Evolutionary conservation across 371 early-diverging fungal species (phyloP).

Genomic region (Mortierella sp.): DNA sequence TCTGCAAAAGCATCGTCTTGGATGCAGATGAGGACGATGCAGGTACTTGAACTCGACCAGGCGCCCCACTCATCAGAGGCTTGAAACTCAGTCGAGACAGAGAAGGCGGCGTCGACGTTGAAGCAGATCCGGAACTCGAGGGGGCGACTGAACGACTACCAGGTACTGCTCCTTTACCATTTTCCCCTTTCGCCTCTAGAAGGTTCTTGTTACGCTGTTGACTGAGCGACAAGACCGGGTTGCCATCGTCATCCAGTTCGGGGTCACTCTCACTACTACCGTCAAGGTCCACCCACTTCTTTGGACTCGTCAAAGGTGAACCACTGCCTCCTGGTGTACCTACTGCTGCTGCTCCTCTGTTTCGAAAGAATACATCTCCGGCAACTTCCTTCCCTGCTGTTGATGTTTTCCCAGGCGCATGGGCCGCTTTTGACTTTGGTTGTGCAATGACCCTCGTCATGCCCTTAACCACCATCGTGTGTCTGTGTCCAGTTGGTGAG

Average conservation of each 20-base stretch:
- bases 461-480: conserved; percentile 31
- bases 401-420: not conserved
- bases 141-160: not conserved
- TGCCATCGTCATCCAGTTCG: conserved; percentile 19
- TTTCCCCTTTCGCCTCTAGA: conserved; percentile 18
- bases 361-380: conserved; percentile 34
- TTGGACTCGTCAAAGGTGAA: conserved; percentile 1
- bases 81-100: not conserved
- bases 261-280: conserved; percentile 20
- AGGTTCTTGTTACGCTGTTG: conserved; percentile 40
- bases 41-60: not conserved
- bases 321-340: not conserved
- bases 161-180: not conserved
- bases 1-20: conserved; percentile 10
- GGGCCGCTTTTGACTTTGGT: conserved; percentile 4
- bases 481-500: conserved; percentile 14
- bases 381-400: conserved; percentile 11
- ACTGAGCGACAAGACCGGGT: conserved; percentile 23
- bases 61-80: not conserved
- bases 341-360: not conserved
- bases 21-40: conserved; percentile 1
- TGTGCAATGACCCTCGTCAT: conserved; percentile 26
- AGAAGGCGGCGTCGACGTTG: not conserved
- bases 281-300: conserved; percentile 38
- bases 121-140: not conserved